Evolutionary conservation across 345 rosid species (phyloP).

Genomic region (Limnanthes douglasii): DNA sequence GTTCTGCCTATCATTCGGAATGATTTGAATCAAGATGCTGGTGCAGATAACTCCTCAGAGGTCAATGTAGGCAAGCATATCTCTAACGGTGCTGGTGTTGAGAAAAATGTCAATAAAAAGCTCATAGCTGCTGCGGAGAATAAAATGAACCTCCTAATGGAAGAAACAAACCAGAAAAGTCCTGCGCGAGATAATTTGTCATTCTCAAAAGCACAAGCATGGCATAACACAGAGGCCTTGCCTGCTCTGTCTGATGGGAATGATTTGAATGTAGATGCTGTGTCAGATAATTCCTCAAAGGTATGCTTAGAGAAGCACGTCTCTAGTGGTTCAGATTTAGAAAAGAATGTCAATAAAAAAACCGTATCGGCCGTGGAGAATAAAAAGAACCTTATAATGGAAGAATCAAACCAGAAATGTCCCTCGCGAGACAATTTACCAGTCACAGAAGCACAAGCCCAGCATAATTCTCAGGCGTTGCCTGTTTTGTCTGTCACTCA

Average conservation of each 20-base stretch:
- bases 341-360: slow-evolving; percentile 7
- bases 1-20: slow-evolving; percentile 7
- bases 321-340: slow-evolving; percentile 9
- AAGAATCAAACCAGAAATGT: slow-evolving; percentile 8
- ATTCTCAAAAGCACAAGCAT: slow-evolving; percentile 5
- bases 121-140: slow-evolving; percentile 5
- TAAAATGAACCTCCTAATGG: slow-evolving; percentile 5
- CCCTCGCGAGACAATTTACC: too few relatives aligned
- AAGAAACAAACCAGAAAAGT: slow-evolving; percentile 10
- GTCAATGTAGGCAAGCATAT: slow-evolving; percentile 5
- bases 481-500: too few relatives aligned
- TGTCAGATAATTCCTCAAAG: slow-evolving; percentile 13
- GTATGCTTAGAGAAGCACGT: slow-evolving; percentile 5
- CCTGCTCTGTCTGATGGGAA: slow-evolving; percentile 6
- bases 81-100: slow-evolving; percentile 9
- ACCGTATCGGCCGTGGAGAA: slow-evolving; percentile 5
- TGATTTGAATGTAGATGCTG: slow-evolving; percentile 11
- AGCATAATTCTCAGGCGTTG: too few relatives aligned
- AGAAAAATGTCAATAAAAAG: slow-evolving; percentile 7
- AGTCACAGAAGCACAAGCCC: too few relatives aligned
- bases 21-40: slow-evolving; percentile 7
- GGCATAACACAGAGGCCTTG: too few relatives aligned
- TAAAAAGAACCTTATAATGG: slow-evolving; percentile 14
- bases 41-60: slow-evolving; percentile 10
- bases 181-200: slow-evolving; percentile 4